Evolutionary conservation across 179 eudicot species (phyloP), one percentile per base, ranked within the genome.

Genomic region (Silene noctiflora): DNA sequence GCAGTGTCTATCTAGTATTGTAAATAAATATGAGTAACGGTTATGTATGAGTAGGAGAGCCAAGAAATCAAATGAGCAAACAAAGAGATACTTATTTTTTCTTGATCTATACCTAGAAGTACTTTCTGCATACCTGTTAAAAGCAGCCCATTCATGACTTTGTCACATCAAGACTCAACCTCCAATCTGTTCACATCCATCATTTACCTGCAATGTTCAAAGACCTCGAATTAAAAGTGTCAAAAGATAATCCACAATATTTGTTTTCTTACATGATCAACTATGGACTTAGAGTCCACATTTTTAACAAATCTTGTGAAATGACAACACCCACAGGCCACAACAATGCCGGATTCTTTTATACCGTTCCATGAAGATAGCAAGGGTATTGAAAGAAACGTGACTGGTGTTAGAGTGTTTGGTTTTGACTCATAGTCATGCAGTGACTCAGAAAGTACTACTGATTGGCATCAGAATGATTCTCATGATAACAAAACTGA

Each of bases 181-280:
- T 42, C 33, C 72, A 44, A 42, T 42, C 72, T 42, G 56, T 44
- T 29, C 13, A 53, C 56, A 21, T 69, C 72, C 72, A 44, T 67
- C 70, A 31, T 31, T 67, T 13, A n/a, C 3, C 56, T 44, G 58
- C 53, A 44, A 69, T 42, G 31, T 20, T 21, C 17, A 21, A n/a
- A 66, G 33, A 17, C 46, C 46, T 66, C 69, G 17, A 35, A 35
- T 35, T 35, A 6, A 66, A 29, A 42, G 27, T 67, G 24, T 11
- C 35, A 12, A 1, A 39, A 39, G 24, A 19, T 2, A 67, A n/a
- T 17, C 51, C 21, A n/a, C 24, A 12, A 8, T 33, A 67, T 19
- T 64, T 25, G 19, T 35, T 48, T 33, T 67, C 71, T 35, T 3
- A 67, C 51, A 67, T 4, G 21, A 6, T 31, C n/a, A 33, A 33